phyloP scores from a whole-genome alignment of 2,329 filamentous ascomycete species.

The Botrytis porri region DNA sequence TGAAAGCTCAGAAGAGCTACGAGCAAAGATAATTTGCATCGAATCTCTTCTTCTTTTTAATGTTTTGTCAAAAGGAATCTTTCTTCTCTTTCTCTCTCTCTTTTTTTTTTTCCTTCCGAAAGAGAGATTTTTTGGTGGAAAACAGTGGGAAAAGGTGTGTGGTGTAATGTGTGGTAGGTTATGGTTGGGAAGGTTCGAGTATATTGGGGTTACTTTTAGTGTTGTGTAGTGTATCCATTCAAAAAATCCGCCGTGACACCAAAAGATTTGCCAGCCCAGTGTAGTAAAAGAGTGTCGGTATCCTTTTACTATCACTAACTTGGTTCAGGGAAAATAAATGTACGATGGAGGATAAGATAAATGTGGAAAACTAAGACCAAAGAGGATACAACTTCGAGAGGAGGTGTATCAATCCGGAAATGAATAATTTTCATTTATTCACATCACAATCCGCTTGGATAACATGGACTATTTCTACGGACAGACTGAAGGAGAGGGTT shows the following conservation, averaged over 20 bases:
- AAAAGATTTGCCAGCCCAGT: conserved; percentile 5
- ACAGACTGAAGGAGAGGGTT: background rate
- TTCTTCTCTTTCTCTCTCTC: background rate
- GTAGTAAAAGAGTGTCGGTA: background rate
- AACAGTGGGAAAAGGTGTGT: conserved; percentile 9
- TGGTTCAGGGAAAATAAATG: conserved; percentile 12
- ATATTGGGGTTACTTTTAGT: conserved; percentile 12
- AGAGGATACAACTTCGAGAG: background rate
- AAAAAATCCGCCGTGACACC: background rate
- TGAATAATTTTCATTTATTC: background rate
- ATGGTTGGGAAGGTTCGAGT: conserved; percentile 20
- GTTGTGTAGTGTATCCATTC: conserved; percentile 11
- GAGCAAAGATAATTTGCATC: conserved; percentile 20
- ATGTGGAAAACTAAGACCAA: background rate
- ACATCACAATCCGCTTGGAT: background rate
- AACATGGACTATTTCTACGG: background rate
- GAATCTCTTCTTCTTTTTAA: conserved; percentile 12
- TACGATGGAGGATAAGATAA: background rate
- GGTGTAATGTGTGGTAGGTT: conserved; percentile 7
- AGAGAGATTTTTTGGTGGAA: conserved; percentile 16
- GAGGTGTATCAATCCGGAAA: conserved; percentile 10
- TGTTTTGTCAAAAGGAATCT: background rate
- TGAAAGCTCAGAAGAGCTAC: conserved; percentile 19
- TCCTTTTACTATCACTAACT: background rate
- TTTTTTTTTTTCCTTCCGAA: background rate